These are phyloP conservation scores for Lachancea nothofagi DNA, from an alignment of 805 yeast genomes.

Conservation along the genomic window DNA sequence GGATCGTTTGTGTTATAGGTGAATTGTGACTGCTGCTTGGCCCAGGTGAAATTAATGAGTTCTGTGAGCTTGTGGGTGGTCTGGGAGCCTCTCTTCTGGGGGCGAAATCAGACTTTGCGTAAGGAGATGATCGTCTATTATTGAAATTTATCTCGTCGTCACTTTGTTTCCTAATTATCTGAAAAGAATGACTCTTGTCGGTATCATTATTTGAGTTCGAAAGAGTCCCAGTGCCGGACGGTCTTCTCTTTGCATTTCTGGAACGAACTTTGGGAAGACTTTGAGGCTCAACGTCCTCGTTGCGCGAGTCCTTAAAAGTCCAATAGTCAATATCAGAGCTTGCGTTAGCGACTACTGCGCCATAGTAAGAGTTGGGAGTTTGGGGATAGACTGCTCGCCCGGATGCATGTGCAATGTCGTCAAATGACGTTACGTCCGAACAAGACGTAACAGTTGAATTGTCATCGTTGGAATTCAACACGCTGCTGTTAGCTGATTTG, in stretches of 20 bases:
- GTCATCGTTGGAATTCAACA: conserved; percentile 25
- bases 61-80: conserved; percentile 43
- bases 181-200: conserved; percentile 43
- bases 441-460: conserved; percentile 25
- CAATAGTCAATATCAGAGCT: conserved; percentile 24
- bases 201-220: conserved; percentile 9
- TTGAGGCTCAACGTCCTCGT: conserved; percentile 15
- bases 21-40: not conserved
- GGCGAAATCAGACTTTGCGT: conserved; percentile 49
- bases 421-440: conserved; percentile 30
- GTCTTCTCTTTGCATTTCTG: conserved; percentile 9
- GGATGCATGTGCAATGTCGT: conserved; percentile 21
- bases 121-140: conserved; percentile 71
- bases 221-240: conserved; percentile 1
- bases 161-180: conserved; percentile 59
- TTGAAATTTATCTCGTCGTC: conserved; percentile 77
- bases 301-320: conserved; percentile 23
- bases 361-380: conserved; percentile 32
- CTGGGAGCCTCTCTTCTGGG: conserved; percentile 72
- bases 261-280: conserved; percentile 13
- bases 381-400: conserved; percentile 29
- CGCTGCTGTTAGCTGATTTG: conserved; percentile 24
- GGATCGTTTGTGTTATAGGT: conserved; percentile 16
- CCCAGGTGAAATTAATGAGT: conserved; percentile 7
- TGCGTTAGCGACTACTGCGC: conserved; percentile 12